phyloP scores from a whole-genome alignment of 208 protist genomes.

The Crithidia bombi region DNA sequence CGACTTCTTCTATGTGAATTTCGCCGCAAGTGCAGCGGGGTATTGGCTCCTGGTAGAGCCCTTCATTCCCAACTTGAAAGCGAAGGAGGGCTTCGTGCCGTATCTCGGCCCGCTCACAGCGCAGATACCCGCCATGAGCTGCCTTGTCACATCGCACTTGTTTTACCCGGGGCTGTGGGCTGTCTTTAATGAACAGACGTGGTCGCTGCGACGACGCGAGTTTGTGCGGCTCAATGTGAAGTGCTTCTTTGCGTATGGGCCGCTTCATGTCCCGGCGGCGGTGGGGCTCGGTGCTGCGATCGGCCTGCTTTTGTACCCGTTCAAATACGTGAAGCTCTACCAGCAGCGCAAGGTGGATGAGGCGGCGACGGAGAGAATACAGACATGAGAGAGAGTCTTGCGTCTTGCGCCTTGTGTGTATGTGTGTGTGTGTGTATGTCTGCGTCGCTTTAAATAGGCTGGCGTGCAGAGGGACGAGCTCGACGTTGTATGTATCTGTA shows the following conservation, averaged over 20 bases:
- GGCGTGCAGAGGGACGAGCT: too few relatives aligned
- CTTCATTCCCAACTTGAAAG: conserved; percentile 41
- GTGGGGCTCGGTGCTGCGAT: conserved; percentile 45
- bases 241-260: conserved; percentile 60
- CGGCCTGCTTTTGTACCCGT: conserved; percentile 52
- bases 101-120: conserved; percentile 67
- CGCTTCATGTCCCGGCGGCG: conserved; percentile 50
- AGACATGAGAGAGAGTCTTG: neutral
- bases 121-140: conserved; percentile 53
- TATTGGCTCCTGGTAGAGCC: conserved; percentile 61
- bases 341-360: neutral
- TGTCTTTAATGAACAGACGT: conserved; percentile 68
- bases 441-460: too few relatives aligned
- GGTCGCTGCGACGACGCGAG: conserved; percentile 43
- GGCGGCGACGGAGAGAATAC: neutral
- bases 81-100: conserved; percentile 54
- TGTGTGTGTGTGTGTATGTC: too few relatives aligned
- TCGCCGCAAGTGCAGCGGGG: conserved; percentile 41
- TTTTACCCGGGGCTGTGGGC: conserved; percentile 76
- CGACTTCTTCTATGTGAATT: conserved; percentile 79
- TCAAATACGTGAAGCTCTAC: conserved; percentile 56
- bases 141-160: conserved; percentile 56
- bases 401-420: neutral
- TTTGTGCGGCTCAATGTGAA: conserved; percentile 71
- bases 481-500: too few relatives aligned